Conservation (phyloP, 495 filamentous ascomycete genomes). For the Viridothelium virens region DNA sequence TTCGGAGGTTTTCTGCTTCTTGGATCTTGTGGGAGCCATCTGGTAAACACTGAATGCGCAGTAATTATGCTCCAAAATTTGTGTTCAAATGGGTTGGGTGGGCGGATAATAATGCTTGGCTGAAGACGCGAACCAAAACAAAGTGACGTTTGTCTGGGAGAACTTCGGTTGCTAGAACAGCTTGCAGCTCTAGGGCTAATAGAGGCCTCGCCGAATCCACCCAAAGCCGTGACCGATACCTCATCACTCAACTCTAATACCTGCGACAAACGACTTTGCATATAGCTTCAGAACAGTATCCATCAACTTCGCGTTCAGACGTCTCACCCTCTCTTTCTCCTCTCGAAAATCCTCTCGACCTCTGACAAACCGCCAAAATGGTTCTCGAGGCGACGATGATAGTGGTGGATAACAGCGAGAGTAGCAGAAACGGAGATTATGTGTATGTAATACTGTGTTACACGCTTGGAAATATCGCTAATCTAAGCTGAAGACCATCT, state of each 20-base stretch:
- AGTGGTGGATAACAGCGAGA: conserved; percentile 96
- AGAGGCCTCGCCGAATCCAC: background rate
- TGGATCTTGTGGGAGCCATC: conserved; percentile 13
- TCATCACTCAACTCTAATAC: background rate
- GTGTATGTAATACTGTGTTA: conserved; percentile 38
- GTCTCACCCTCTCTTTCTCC: background rate
- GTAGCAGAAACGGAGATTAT: conserved; percentile 95
- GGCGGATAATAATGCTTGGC: background rate
- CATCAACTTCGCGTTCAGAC: background rate
- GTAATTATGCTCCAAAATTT: background rate
- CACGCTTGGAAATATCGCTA: background rate
- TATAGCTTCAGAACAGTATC: background rate
- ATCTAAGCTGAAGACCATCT: conserved; percentile 54
- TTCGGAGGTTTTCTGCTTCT: conserved; percentile 12
- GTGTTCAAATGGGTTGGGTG: background rate
- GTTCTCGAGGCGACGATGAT: conserved; percentile 69
- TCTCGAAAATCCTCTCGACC: background rate
- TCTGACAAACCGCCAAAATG: conserved; percentile 46
- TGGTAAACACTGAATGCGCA: background rate
- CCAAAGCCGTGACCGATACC: background rate
- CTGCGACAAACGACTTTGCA: background rate
- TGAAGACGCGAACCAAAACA: conserved; percentile 10
- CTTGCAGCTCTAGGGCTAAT: background rate
- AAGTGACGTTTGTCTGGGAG: conserved; percentile 7
- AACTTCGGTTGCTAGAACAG: background rate